These are phyloP conservation scores for Leucocoprinus sp. DNA, from an alignment of 768 basidiomycete species.

Conservation along the genomic window DNA sequence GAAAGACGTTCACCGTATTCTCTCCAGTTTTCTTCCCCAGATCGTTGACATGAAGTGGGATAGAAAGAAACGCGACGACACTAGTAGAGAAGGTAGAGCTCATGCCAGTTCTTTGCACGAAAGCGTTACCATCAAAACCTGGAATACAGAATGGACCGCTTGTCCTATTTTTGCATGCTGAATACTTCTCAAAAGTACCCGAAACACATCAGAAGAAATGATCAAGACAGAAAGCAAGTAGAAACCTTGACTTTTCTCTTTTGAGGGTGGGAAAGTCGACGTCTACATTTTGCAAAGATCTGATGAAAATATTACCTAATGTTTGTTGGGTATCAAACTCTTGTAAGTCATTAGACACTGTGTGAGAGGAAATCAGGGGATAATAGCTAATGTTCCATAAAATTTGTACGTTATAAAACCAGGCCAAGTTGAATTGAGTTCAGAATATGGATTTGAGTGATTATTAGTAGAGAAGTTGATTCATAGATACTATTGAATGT, in stretches of 20 bases:
- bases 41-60: not conserved
- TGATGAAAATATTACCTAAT: too few relatives aligned
- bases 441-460: too few relatives aligned
- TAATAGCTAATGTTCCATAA: too few relatives aligned
- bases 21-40: too few relatives aligned
- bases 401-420: too few relatives aligned
- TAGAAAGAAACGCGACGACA: slow-evolving; percentile 6
- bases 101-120: not conserved
- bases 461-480: too few relatives aligned
- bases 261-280: slow-evolving; percentile 4
- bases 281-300: not conserved
- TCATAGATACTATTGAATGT: too few relatives aligned
- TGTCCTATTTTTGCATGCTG: not conserved
- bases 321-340: too few relatives aligned
- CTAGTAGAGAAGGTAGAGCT: not conserved
- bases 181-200: not conserved
- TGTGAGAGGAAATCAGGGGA: too few relatives aligned
- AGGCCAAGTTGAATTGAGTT: too few relatives aligned
- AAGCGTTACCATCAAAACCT: not conserved
- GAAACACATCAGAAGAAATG: not conserved
- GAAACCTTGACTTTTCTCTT: slow-evolving; percentile 11
- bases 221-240: not conserved
- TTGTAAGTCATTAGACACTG: too few relatives aligned
- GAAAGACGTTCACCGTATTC: too few relatives aligned
- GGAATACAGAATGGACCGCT: slow-evolving; percentile 7